Percentiles rank a stretch among this genome's conserved stretches.
Conservation (phyloP, 2,329 filamentous ascomycete species). For the Diaporthe longicolla region DNA sequence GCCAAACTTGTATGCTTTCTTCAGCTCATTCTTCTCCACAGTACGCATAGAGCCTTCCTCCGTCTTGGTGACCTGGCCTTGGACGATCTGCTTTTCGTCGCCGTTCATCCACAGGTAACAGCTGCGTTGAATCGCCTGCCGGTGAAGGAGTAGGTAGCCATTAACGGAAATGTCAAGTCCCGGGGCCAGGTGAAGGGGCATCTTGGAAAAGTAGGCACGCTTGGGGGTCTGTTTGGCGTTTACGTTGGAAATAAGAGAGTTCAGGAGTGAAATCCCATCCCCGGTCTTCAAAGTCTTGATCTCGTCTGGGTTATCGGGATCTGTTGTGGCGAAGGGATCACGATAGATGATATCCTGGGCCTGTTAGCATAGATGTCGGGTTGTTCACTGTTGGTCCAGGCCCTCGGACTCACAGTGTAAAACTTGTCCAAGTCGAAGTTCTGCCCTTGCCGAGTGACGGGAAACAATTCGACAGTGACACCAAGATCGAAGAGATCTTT, state of each 20-base stretch:
- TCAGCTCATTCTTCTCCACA: constrained; percentile 85
- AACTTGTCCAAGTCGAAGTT: constrained; percentile 88
- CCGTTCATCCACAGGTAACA: constrained; percentile 87
- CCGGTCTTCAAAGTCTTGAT: constrained; percentile 76
- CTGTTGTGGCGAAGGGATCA: constrained; percentile 71
- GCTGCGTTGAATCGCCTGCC: constrained; percentile 83
- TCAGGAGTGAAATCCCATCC: constrained; percentile 84
- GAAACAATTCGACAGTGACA: constrained; percentile 92
- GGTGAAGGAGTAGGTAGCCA: constrained; percentile 90
- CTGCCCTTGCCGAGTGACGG: constrained; percentile 79
- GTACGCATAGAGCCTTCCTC: constrained; percentile 83
- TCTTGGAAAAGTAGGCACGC: constrained; percentile 85
- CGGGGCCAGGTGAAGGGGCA: constrained; percentile 90
- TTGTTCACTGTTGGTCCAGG: no score
- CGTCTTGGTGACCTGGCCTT: constrained; percentile 79
- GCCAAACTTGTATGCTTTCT: constrained; percentile 96
- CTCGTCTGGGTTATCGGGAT: constrained; percentile 72
- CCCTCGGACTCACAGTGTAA: constrained; percentile 81
- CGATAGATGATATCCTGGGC: constrained; percentile 90
- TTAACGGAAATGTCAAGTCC: constrained; percentile 90
- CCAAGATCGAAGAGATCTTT: constrained; percentile 96
- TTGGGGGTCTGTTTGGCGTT: constrained; percentile 92
- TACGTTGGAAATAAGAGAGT: constrained; percentile 86
- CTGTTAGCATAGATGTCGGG: background rate
- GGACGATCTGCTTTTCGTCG: constrained; percentile 84